Base-by-base conservation (phyloP, 805 yeast species). In the Teunomyces lycoperdinae region DNA sequence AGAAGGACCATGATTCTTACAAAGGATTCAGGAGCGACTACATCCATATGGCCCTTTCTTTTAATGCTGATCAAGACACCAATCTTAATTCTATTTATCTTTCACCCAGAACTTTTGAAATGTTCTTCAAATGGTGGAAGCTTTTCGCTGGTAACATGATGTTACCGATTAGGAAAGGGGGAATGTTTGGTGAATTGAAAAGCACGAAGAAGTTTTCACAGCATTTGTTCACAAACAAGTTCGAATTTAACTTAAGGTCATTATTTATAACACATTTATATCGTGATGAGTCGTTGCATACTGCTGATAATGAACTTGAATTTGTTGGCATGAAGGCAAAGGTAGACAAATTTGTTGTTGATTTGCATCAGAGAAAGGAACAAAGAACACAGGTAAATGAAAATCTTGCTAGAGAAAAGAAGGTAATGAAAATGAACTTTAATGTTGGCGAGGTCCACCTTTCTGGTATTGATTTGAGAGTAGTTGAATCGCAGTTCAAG, bases 41-140 rank as follows among this genome's bases (percentile, higher is more conserved):
- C 28, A 58, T 73, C 10, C 74, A 73, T 48, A 72, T 73, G 77
- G 63, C 71, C 2, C 67, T 73, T 28, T 62, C 76, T 2, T 48
- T 73, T 20, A 58, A 59, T 46, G 74, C 77, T 1, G 61, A 70
- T 42, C 61, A 60, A 13, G 67, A 61, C 1, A 50, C 60, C 4
- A 69, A 74, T 9, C 83, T 83, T 56, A 92, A 91, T 66, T 74
- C 90, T 1, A 76, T 87, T 40, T 96, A 91, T 61, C 67, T 92
- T 45, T 76, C 90, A 2, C 96, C 97, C 1, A 71, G 71, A 4
- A 77, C 84, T 0, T 74, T 92, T 54, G 61, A 68, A 6, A 86
- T 83, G 50, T 90, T 94, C 68, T 83, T 81, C 58, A 61, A 65
- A 4, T 94, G 98, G 98, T 91, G 97, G 96, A 67, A 68, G 30